A percentile compares a stretch with the other conserved stretches of the same genome.
These are phyloP conservation scores for Carallia pectinifolia DNA, from an alignment of 345 rosid genomes.

Conservation along the genomic window DNA sequence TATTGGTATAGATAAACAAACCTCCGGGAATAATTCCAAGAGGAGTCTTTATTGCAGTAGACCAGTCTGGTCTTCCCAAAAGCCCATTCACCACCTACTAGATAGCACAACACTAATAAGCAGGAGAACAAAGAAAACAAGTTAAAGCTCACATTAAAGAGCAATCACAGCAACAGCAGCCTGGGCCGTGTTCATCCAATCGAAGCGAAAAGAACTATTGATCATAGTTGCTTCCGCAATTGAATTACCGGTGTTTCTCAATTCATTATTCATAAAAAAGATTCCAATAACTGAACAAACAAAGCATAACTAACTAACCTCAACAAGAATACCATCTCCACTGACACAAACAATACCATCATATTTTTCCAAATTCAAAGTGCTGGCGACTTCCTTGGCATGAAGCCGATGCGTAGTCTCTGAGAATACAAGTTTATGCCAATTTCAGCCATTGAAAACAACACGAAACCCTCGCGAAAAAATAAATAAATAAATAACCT, in stretches of 20 bases:
- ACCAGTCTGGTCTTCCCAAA: slow-evolving; percentile 90
- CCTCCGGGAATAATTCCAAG: slow-evolving; percentile 93
- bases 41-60: slow-evolving; percentile 67
- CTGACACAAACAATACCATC: slow-evolving; percentile 96
- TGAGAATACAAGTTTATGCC: slow-evolving; percentile 21
- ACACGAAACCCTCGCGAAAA: neutral
- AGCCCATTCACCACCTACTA: slow-evolving; percentile 97
- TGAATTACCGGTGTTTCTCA: neutral
- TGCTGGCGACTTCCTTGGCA: slow-evolving; percentile 67
- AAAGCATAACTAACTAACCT: slow-evolving; percentile 50
- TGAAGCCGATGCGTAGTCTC: slow-evolving; percentile 75
- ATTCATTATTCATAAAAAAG: slow-evolving; percentile 1
- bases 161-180: neutral
- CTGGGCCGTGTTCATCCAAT: no score
- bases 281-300: slow-evolving; percentile 5
- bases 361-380: slow-evolving; percentile 55
- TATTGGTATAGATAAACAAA: slow-evolving; percentile 22
- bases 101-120: slow-evolving; percentile 33
- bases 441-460: neutral
- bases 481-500: slow-evolving; percentile 41
- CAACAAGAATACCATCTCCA: slow-evolving; percentile 93
- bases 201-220: neutral
- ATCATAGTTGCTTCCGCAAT: neutral
- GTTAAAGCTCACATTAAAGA: neutral
- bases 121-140: slow-evolving; percentile 7